Conservation (phyloP, 2,329 filamentous ascomycete genomes). For the Fusarium duplospermum region DNA sequence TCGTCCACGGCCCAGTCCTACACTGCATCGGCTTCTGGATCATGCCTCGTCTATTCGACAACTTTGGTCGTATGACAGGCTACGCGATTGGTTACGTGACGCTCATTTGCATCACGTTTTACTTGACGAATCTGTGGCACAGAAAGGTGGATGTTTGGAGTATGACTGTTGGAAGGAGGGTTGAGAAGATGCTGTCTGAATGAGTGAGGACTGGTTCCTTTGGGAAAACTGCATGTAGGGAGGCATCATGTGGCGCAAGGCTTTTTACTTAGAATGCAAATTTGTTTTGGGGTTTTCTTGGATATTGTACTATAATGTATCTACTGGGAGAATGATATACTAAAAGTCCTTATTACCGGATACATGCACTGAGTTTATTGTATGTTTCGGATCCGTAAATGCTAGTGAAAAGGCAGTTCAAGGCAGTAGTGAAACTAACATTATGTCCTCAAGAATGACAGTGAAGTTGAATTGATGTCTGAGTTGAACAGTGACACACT, state of each 20-base stretch:
- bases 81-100: slow-evolving; percentile 49
- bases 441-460: not conserved
- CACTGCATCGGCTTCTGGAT: slow-evolving; percentile 71
- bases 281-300: not conserved
- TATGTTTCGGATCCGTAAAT: not conserved
- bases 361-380: not conserved
- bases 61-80: slow-evolving; percentile 45
- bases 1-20: slow-evolving; percentile 66
- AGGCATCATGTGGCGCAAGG: not conserved
- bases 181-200: slow-evolving; percentile 44
- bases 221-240: not conserved
- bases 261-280: not conserved
- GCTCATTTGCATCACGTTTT: slow-evolving; percentile 48
- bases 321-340: not conserved
- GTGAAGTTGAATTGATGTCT: not conserved
- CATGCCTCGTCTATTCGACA: slow-evolving; percentile 55
- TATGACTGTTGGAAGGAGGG: slow-evolving; percentile 49
- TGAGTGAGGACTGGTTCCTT: not conserved
- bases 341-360: not conserved
- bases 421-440: not conserved
- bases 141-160: slow-evolving; percentile 53
- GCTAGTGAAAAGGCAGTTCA: not conserved
- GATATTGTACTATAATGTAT: not conserved
- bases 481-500: not conserved
- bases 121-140: slow-evolving; percentile 51